A percentile compares a stretch with the other conserved stretches of the same genome.
Conservation (phyloP, 352 stramenopile genomes). For the Globisporangium nunn region DNA sequence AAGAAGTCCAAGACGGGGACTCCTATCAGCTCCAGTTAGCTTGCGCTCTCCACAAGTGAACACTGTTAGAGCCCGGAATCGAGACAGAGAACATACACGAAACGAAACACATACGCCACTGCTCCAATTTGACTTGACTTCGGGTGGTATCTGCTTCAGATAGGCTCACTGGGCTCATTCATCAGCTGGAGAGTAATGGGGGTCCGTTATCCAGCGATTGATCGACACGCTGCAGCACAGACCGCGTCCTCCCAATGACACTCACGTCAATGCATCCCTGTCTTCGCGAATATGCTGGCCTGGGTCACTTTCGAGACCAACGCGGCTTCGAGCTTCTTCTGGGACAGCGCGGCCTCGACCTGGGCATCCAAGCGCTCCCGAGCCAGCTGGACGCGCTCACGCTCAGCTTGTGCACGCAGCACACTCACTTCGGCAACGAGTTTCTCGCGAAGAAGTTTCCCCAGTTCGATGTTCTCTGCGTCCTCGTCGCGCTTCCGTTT, state of each 20-base stretch:
- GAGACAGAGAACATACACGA: neutral
- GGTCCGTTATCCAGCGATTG: too few relatives aligned
- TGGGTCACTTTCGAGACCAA: slow-evolving; percentile 17
- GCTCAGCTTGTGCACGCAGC: slow-evolving; percentile 24
- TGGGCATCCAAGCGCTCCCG: slow-evolving; percentile 29
- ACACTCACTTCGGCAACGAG: slow-evolving; percentile 11
- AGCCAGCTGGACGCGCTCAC: slow-evolving; percentile 11
- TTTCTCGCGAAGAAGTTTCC: slow-evolving; percentile 12
- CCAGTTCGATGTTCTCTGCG: slow-evolving; percentile 15
- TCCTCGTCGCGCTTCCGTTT: slow-evolving; percentile 14
- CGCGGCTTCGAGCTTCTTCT: slow-evolving; percentile 25
- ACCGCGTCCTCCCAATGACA: neutral
- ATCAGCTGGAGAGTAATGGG: too few relatives aligned
- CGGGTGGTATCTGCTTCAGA: too few relatives aligned
- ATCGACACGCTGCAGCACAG: neutral
- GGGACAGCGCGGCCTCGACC: slow-evolving; percentile 20
- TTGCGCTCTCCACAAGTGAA: slow-evolving; percentile 1
- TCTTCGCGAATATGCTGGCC: slow-evolving; percentile 16
- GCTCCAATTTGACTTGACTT: neutral
- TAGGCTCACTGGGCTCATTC: too few relatives aligned
- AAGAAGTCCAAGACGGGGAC: slow-evolving; percentile 72
- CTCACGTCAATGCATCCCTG: neutral
- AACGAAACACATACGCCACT: neutral
- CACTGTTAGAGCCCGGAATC: slow-evolving; percentile 1
- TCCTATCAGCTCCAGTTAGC: slow-evolving; percentile 60